phyloP scores from a whole-genome alignment of 306 rosid genomes.

The Aeschynomene evenia region DNA sequence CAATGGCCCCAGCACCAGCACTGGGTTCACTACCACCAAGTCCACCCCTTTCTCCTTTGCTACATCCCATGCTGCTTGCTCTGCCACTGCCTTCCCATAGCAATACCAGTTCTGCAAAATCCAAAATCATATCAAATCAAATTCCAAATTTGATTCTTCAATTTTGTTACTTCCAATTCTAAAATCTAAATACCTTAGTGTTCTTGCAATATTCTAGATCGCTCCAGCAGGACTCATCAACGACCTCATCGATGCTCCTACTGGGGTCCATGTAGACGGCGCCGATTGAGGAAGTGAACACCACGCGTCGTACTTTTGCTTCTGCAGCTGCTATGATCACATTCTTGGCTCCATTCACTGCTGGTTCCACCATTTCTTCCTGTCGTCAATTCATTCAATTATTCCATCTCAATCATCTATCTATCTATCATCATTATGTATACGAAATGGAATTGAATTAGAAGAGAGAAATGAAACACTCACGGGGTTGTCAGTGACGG shows the following conservation, averaged over 20 bases:
- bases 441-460: too few relatives aligned
- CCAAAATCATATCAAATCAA: too few relatives aligned
- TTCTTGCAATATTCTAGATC: slow-evolving; percentile 85
- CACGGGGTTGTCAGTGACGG: slow-evolving; percentile 82
- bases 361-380: slow-evolving; percentile 90
- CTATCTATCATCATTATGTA: too few relatives aligned
- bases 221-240: slow-evolving; percentile 94
- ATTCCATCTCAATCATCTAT: background rate
- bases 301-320: slow-evolving; percentile 77
- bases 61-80: slow-evolving; percentile 76
- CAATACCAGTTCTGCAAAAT: slow-evolving; percentile 83
- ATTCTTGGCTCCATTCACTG: slow-evolving; percentile 73
- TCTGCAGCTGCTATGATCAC: slow-evolving; percentile 72
- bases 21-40: slow-evolving; percentile 85
- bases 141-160: too few relatives aligned
- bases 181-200: too few relatives aligned
- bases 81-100: slow-evolving; percentile 92
- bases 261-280: slow-evolving; percentile 87
- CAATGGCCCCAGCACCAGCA: slow-evolving; percentile 80
- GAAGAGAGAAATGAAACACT: background rate
- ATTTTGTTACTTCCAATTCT: too few relatives aligned
- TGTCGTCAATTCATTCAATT: background rate
- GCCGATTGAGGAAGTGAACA: slow-evolving; percentile 92
- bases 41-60: slow-evolving; percentile 73
- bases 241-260: slow-evolving; percentile 62